Evolutionary conservation across 2,329 filamentous ascomycete genomes (phyloP), one percentile per base, ranked within the genome.

Genomic region (Colletotrichum godetiae): DNA sequence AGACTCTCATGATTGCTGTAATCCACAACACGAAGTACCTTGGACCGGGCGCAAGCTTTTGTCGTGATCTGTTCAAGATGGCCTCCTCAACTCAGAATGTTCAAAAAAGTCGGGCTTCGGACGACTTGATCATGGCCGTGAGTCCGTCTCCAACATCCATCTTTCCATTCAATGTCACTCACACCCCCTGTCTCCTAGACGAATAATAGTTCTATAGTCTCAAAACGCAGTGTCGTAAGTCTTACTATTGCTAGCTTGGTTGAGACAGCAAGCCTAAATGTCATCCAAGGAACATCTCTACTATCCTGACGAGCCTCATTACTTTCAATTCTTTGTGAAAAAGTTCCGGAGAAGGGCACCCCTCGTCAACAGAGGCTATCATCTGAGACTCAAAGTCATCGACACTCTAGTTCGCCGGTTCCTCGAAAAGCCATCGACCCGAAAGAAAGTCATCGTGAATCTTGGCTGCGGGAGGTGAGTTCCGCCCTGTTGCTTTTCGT

Each of bases 151-250:
- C 10, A 46, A 27, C 10, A 15, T 27, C 64, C 56, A 37, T 57
- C 29, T 49, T 31, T 12, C 33, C 6, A 56, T 35, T 15, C 19
- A 33, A 19, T 10, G 29, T 33, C 57, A 65, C 76, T 42, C 74
- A 75, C 74, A 37, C 71, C 55, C 27, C 19, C 15, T 29, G 42
- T 7, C n/a, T 62, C 56, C 35, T 59, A 94, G 90, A 98, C 95
- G 71, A 98, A 98, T 81, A 95, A 92, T 80, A 96, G 94, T 82
- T 97, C 94, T 79, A 98, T 98, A 77, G 92, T 95, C 19, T 98
- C 95, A 15, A 98, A 98, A 81, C 88, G 95, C 76, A 97, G 95
- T 78, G 95, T 98, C n/a, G 95, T 98, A 80, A 56, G 71, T 53
- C 53, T 6, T 19, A 11, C 19, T 19, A 24, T 6, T 31, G 49